These are phyloP conservation scores for Emergomyces orientalis DNA, from an alignment of 2,329 filamentous ascomycete genomes.

Conservation along the genomic window DNA sequence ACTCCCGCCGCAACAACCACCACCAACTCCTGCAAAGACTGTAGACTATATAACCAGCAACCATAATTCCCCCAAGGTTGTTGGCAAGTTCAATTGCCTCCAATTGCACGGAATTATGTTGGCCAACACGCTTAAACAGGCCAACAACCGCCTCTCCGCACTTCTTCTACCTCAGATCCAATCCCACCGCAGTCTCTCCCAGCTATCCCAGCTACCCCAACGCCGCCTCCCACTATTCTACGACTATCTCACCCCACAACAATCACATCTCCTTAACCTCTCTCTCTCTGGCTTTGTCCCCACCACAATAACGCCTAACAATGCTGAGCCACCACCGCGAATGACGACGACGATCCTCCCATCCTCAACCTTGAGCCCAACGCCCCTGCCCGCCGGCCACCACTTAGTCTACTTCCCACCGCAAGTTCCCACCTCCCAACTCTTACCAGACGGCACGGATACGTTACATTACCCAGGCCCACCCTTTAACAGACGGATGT, in stretches of 20 bases:
- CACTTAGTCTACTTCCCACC: slow-evolving; percentile 85
- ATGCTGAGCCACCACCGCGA: not conserved
- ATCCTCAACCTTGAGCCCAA: slow-evolving; percentile 23
- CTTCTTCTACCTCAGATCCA: not conserved
- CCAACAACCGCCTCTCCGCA: not conserved
- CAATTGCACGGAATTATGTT: not conserved
- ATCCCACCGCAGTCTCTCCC: slow-evolving; percentile 10
- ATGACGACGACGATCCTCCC: slow-evolving; percentile 21
- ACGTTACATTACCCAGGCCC: slow-evolving; percentile 62
- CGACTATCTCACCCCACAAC: slow-evolving; percentile 52
- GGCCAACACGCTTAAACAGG: not conserved
- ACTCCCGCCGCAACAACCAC: not conserved
- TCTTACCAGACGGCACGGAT: slow-evolving; percentile 80
- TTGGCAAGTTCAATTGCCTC: not conserved
- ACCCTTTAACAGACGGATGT: slow-evolving; percentile 69
- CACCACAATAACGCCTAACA: slow-evolving; percentile 11
- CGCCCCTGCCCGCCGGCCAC: slow-evolving; percentile 46
- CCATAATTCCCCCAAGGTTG: not conserved
- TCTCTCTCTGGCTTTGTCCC: slow-evolving; percentile 51
- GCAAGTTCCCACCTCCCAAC: slow-evolving; percentile 48
- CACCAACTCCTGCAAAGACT: too few species aligned
- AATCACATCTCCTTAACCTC: slow-evolving; percentile 55
- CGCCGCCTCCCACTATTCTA: slow-evolving; percentile 43
- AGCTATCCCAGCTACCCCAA: slow-evolving; percentile 42
- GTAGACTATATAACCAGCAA: not conserved